These are phyloP conservation scores for Lanmaoa pseudosensibilis DNA, from an alignment of 768 basidiomycete species.

Conservation along the genomic window DNA sequence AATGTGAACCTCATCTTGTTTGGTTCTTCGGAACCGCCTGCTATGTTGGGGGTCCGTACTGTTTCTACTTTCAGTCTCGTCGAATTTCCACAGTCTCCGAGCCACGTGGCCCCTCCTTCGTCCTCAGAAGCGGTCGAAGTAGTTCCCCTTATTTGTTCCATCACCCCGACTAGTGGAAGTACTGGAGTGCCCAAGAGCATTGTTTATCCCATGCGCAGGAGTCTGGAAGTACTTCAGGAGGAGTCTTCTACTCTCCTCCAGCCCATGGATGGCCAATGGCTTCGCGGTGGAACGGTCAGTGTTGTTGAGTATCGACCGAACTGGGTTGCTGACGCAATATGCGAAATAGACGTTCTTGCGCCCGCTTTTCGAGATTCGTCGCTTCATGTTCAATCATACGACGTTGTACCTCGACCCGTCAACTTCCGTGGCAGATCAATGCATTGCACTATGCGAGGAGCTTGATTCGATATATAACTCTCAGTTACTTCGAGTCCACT, in stretches of 20 bases:
- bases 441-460: slow-evolving; percentile 24
- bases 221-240: slow-evolving; percentile 25
- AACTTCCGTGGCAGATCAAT: slow-evolving; percentile 29
- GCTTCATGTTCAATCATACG: slow-evolving; percentile 35
- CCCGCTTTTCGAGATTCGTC: slow-evolving; percentile 32
- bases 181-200: slow-evolving; percentile 35
- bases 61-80: slow-evolving; percentile 23
- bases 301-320: neutral
- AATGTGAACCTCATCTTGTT: slow-evolving; percentile 24
- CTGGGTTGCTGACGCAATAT: neutral
- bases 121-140: slow-evolving; percentile 19
- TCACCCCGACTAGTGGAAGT: slow-evolving; percentile 32
- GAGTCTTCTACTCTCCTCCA: slow-evolving; percentile 30
- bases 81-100: slow-evolving; percentile 7
- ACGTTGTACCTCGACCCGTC: slow-evolving; percentile 32
- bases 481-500: slow-evolving; percentile 30
- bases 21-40: slow-evolving; percentile 16
- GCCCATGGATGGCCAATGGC: slow-evolving; percentile 33
- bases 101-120: slow-evolving; percentile 12
- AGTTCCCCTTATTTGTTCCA: slow-evolving; percentile 28
- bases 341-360: slow-evolving; percentile 28
- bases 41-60: slow-evolving; percentile 7
- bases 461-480: slow-evolving; percentile 22
- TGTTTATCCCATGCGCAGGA: slow-evolving; percentile 31
- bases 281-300: slow-evolving; percentile 34